Base-by-base conservation (phyloP, 495 filamentous ascomycete species). In the Aspergillus diversus region DNA sequence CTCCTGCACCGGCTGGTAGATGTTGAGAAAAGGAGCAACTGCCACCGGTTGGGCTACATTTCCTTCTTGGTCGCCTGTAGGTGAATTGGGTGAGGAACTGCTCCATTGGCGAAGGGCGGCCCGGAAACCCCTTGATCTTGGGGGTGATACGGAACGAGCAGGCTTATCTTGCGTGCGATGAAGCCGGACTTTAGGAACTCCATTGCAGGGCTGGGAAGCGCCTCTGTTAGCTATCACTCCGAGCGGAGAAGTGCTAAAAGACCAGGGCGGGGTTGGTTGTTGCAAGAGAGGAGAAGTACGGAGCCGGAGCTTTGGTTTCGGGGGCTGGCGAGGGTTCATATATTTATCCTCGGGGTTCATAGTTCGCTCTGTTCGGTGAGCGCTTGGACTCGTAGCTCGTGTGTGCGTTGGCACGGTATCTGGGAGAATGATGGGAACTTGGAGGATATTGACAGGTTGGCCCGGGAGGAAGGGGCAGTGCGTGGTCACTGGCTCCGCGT, bases 391-490 rank as follows among this genome's bases (percentile, higher is more conserved):
- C 11, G 65, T 70, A 9, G 73, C 74, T n/a, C 71, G 74, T n/a
- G 71, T 67, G 55, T 76, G 74, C 6, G 66, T 62, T 32, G 73
- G 71, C 7, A 75, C 73, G 37, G 76, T 73, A 56, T 83, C 77
- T 11, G 84, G 82, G 52, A 79, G 66, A 73, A 96, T 87, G 56
- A 88, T 78, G 9, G 93, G 93, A 5, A 97, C 87, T 43, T 89
- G 87, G 32, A 97, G 78, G 17, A 92, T 83, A 70, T 97, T 96
- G 71, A 96, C 85, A 1, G 84, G 83, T 73, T 96, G 93, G 16
- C 93, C 93, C 9, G 93, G 93, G 33, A 95, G 85, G 59, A 93
- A 86, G 17, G 93, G 93, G 69, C 92, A 97, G n/a, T 82, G 74
- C 7, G 85, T 91, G 11, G 93, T 95, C 12, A 84, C 86, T 2